These are phyloP conservation scores for Colletotrichum karsti DNA, from an alignment of 2,329 filamentous ascomycete genomes.

Conservation along the genomic window DNA sequence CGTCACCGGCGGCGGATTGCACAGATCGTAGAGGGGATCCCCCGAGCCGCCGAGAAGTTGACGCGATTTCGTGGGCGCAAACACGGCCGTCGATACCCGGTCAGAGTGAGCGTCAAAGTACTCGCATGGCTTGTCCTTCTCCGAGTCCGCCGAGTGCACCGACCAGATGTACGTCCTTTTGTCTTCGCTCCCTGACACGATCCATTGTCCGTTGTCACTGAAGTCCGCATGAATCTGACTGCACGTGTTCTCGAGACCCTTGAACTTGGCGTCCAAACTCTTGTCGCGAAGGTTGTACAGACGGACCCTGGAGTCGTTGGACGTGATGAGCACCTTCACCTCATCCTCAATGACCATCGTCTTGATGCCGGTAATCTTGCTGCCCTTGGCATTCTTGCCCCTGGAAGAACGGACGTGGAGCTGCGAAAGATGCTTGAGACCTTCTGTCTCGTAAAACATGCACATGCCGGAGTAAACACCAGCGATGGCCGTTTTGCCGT, in stretches of 20 bases:
- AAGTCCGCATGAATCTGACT: conserved; percentile 92
- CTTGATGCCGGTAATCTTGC: conserved; percentile 96
- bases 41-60: conserved; percentile 82
- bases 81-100: conserved; percentile 87
- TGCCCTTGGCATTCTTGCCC: conserved; percentile 93
- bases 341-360: conserved; percentile 73
- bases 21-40: conserved; percentile 95
- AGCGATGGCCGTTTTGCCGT: conserved; percentile 89
- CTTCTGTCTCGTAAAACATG: conserved; percentile 92
- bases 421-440: conserved; percentile 83
- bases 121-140: conserved; percentile 86
- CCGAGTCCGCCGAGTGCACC: conserved; percentile 64
- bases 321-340: conserved; percentile 87
- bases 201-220: conserved; percentile 84
- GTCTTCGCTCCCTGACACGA: conserved; percentile 95
- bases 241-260: conserved; percentile 87
- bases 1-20: conserved; percentile 91
- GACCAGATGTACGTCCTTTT: conserved; percentile 92
- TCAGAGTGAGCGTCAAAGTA: conserved; percentile 90
- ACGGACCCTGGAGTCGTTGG: conserved; percentile 92
- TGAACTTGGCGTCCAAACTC: conserved; percentile 86
- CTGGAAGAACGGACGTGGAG: conserved; percentile 93
- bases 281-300: conserved; percentile 91
- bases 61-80: conserved; percentile 82
- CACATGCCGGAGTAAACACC: conserved; percentile 87